Percentiles rank a stretch among this genome's conserved stretches.
phyloP scores from a whole-genome alignment of 2,329 filamentous ascomycete species.

The Rutstroemia sp. region DNA sequence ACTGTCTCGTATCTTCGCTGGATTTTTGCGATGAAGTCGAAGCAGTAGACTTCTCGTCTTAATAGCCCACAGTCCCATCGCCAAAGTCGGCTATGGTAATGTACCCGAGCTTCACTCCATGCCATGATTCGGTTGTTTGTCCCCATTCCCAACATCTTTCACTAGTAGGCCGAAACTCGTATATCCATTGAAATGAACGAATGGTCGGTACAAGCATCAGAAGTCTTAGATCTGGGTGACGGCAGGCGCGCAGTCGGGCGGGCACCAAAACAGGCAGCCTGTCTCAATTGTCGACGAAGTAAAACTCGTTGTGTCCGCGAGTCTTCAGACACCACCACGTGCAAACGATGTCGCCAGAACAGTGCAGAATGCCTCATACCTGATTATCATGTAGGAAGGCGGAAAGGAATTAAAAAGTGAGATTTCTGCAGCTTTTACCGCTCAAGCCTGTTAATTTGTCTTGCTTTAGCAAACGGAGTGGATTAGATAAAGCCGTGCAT shows the following conservation, averaged over 20 bases:
- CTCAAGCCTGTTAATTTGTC: background rate
- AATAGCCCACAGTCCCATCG: no score
- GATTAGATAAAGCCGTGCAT: constrained; percentile 65
- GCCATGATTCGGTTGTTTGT: no score
- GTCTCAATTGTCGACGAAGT: constrained; percentile 56
- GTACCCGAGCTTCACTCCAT: no score
- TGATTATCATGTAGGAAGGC: constrained; percentile 65
- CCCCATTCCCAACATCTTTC: no score
- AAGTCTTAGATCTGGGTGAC: background rate
- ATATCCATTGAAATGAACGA: background rate
- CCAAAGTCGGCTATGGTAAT: no score
- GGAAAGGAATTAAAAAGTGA: constrained; percentile 73
- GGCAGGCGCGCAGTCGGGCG: background rate
- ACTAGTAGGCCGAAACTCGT: no score
- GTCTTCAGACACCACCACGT: constrained; percentile 39
- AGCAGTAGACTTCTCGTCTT: no score
- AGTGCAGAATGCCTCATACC: constrained; percentile 58
- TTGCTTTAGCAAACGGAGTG: constrained; percentile 57
- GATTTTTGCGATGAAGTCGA: background rate
- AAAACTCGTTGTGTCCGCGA: constrained; percentile 61
- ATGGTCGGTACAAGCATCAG: background rate
- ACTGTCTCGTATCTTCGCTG: background rate
- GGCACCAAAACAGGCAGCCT: constrained; percentile 42
- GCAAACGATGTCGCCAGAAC: constrained; percentile 53
- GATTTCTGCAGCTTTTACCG: constrained; percentile 14